These are phyloP conservation scores for Suhomyces bribrorum DNA, from an alignment of 1,139 yeast species.

Conservation along the genomic window DNA sequence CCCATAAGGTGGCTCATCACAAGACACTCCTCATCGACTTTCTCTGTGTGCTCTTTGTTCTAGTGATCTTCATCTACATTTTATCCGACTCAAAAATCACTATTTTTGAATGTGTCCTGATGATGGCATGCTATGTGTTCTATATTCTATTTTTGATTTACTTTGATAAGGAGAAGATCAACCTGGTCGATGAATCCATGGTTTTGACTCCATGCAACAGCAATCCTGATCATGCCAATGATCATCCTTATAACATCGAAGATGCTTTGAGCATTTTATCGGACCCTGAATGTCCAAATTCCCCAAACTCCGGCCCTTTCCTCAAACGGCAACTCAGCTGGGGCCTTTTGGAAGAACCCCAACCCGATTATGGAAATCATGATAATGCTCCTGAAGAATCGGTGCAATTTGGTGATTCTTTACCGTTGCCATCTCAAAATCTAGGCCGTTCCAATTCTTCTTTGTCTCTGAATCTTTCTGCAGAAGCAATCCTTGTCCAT, in stretches of 20 bases:
- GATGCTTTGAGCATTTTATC: conserved; percentile 30
- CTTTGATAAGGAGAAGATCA: conserved; percentile 12
- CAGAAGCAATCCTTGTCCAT: neutral
- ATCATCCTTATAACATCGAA: conserved; percentile 25
- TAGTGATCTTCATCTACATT: conserved; percentile 43
- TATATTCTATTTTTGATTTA: conserved; percentile 30
- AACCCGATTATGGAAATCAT: neutral
- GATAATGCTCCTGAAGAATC: neutral
- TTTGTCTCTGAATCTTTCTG: neutral
- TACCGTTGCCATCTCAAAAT: neutral
- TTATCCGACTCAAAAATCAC: conserved; percentile 54
- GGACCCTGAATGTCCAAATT: conserved; percentile 19
- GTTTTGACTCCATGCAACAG: conserved; percentile 5
- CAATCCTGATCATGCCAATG: conserved; percentile 9
- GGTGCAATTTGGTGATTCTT: neutral
- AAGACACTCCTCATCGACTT: conserved; percentile 32
- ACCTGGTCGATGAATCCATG: conserved; percentile 7
- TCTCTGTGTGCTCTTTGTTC: conserved; percentile 34
- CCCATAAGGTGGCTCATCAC: conserved; percentile 25
- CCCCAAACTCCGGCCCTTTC: conserved; percentile 9
- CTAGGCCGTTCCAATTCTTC: conserved; percentile 1
- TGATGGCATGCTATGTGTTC: conserved; percentile 41
- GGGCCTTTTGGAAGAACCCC: neutral
- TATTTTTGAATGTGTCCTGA: conserved; percentile 43
- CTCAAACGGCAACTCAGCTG: neutral